A percentile compares a stretch with the other conserved stretches of the same genome.
Conservation (phyloP, 371 early-diverging fungal genomes). For the Quaeritorhiza haematococci region DNA sequence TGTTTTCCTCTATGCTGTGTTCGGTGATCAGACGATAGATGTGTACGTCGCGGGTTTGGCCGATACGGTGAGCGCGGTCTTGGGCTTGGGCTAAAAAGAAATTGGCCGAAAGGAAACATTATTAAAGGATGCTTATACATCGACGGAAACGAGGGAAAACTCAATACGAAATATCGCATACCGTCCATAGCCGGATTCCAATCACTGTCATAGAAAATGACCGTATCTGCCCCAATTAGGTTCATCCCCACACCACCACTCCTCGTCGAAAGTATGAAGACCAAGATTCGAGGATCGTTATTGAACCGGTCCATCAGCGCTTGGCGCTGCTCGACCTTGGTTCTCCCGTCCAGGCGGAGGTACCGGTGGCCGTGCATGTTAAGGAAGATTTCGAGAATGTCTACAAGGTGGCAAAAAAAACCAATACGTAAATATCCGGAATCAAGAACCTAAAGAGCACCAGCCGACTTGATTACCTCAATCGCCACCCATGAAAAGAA, state of each 20-base stretch:
- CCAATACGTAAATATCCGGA: too few species aligned
- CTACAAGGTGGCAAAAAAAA: too few species aligned
- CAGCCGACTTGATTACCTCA: too few species aligned
- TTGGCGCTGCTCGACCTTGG: constrained; percentile 79
- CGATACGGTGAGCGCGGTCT: constrained; percentile 92
- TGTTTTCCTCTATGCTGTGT: constrained; percentile 77
- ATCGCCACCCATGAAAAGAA: too few species aligned
- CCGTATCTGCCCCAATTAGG: constrained; percentile 91
- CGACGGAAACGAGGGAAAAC: background rate
- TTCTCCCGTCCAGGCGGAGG: constrained; percentile 75
- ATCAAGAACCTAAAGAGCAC: too few species aligned
- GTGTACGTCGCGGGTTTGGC: constrained; percentile 87
- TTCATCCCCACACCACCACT: constrained; percentile 97
- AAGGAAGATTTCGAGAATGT: constrained; percentile 29
- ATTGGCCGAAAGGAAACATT: too few species aligned
- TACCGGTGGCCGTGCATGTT: constrained; percentile 24
- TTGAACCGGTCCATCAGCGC: constrained; percentile 84
- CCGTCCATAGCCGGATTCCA: constrained; percentile 91
- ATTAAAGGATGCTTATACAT: background rate
- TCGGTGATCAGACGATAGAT: constrained; percentile 87
- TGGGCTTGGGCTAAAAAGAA: constrained; percentile 42
- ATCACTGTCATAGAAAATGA: constrained; percentile 92
- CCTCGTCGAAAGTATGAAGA: constrained; percentile 87
- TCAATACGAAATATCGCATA: background rate
- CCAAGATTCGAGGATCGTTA: constrained; percentile 72